Evolutionary conservation across 2,329 filamentous ascomycete species (phyloP), one percentile per base, ranked within the genome.

Genomic region (Hansfordia pulvinata): DNA sequence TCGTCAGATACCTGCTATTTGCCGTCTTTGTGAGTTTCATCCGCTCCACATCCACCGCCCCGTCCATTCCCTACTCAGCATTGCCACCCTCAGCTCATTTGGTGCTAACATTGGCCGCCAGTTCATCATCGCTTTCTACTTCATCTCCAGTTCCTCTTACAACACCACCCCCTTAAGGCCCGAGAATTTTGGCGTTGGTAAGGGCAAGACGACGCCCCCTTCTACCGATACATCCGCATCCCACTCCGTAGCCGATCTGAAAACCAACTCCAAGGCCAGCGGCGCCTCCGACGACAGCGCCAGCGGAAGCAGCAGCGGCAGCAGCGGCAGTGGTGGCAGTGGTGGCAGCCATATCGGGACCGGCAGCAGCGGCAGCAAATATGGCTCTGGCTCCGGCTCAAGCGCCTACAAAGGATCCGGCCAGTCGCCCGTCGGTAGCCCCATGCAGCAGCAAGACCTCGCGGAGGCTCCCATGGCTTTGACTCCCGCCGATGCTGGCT

Each of bases 1-100:
- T 84, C 46, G 58, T 76, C 64, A 70, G 73, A 64, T 77, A 76
- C 55, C 65, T 93, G 50, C 65, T 90, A 48, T 74, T 93, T 46
- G 81, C 84, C 32, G 68, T 85, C 47, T 77, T 93, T 47, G 86
- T 93, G 69, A 48, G 78, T 64, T 23, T 19, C 27, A 32, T 19
- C 17, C 19, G n/a, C n/a, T n/a, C n/a, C n/a, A n/a, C n/a, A n/a
- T n/a, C n/a, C n/a, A n/a, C n/a, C n/a, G n/a, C n/a, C n/a, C n/a
- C n/a, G n/a, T n/a, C n/a, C n/a, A n/a, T n/a, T n/a, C n/a, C n/a
- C n/a, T n/a, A n/a, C n/a, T n/a, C n/a, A n/a, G n/a, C n/a, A n/a
- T n/a, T n/a, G n/a, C n/a, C n/a, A n/a, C n/a, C n/a, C n/a, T n/a
- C n/a, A n/a, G n/a, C n/a, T n/a, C 19, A 13, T 16, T 12, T 20